Percentiles rank a stretch among this genome's conserved stretches.
These are phyloP conservation scores for Xylaria sp. DNA, from an alignment of 2,329 filamentous ascomycete species.

Conservation along the genomic window DNA sequence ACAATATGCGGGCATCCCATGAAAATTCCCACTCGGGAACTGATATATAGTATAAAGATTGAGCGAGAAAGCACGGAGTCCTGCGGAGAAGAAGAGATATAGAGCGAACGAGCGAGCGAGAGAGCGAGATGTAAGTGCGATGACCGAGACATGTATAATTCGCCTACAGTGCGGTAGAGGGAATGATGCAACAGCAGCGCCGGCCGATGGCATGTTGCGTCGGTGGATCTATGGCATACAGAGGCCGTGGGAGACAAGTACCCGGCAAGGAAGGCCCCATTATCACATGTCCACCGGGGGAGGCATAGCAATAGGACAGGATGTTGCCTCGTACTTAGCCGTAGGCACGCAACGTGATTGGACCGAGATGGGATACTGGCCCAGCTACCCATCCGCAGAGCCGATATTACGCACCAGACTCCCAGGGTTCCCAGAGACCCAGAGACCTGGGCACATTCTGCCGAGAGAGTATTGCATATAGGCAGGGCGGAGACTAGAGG, in stretches of 20 bases:
- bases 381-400: slow-evolving; percentile 49
- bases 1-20: slow-evolving; percentile 83
- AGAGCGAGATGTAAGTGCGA: slow-evolving; percentile 14
- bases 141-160: slow-evolving; percentile 39
- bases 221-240: slow-evolving; percentile 39
- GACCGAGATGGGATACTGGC: slow-evolving; percentile 39
- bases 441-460: slow-evolving; percentile 42
- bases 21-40: slow-evolving; percentile 46
- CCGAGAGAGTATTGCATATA: slow-evolving; percentile 46
- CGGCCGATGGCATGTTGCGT: slow-evolving; percentile 22
- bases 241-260: slow-evolving; percentile 23
- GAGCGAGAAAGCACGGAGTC: slow-evolving; percentile 28
- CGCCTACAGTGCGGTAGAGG: slow-evolving; percentile 25
- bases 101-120: background rate
- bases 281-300: slow-evolving; percentile 49
- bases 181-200: slow-evolving; percentile 16
- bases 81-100: slow-evolving; percentile 21
- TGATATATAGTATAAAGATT: slow-evolving; percentile 31
- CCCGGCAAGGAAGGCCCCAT: slow-evolving; percentile 35
- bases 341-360: slow-evolving; percentile 45
- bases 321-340: slow-evolving; percentile 44
- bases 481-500: slow-evolving; percentile 35
- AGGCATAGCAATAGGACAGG: slow-evolving; percentile 43
- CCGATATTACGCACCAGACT: slow-evolving; percentile 44
- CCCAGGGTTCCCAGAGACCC: slow-evolving; percentile 25